Evolutionary conservation across 2,329 filamentous ascomycete species (phyloP), one percentile per base, ranked within the genome.

Genomic region (Elsinoe batatas): DNA sequence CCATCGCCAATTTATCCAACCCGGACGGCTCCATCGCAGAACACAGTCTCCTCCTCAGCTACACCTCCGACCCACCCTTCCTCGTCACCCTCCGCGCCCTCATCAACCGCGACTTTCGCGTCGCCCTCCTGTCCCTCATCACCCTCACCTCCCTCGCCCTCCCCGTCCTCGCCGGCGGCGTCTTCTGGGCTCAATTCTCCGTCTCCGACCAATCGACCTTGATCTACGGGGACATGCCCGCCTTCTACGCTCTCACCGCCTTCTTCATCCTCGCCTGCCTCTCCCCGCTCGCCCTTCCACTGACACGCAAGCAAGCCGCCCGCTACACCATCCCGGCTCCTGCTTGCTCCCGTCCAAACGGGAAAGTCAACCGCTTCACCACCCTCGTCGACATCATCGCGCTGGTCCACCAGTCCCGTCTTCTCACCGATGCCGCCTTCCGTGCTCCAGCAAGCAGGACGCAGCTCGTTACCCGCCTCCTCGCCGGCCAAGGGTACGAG

Each of bases 371-470:
- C 66, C 77, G 78, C 4, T 82, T 87, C 38, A 80, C 78, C 58
- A 88, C 80, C 46, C 76, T 94, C 15, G 86, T 87, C 1, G 88
- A 91, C 66, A 76, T 91, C 18, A 79, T 94, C 62, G 85, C 82
- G 64, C 91, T 91, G 67, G 75, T 91, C 40, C 82, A 87, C 58
- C 83, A 84, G 61, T 84, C 83, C 42, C 84, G 85, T 20, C 74
- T 94, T 15, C 74, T 88, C 1, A 75, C 79, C 4, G 90, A 95
- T 64, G 77, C 82, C 8, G 80, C 85, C 0, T 91, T 96, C 66
- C 78, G 82, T 51, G 79, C 83, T 36, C 81, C 85, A 2, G 75
- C 77, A 26, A 83, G 77, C n/a, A 84, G 83, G 60, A 74, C 74
- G 0, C 85, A 90, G 60, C 77, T 96, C 17, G 77, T 84, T 18